phyloP scores from a whole-genome alignment of 202 grass and related monocot genomes.

The Setaria italica region DNA sequence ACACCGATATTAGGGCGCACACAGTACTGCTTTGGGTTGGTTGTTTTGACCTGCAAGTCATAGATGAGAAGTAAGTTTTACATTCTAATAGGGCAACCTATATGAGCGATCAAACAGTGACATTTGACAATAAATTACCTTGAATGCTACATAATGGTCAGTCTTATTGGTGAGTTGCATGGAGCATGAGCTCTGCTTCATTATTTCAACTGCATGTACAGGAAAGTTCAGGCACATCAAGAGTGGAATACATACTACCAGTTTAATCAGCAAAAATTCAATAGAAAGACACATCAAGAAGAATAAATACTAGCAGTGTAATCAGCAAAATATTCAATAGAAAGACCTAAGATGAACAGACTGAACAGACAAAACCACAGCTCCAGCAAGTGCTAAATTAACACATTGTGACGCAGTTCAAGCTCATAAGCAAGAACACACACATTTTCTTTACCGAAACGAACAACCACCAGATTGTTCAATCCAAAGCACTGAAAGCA shows the following conservation, averaged over 20 bases:
- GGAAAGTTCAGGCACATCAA: constrained; percentile 29
- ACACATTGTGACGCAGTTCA: neutral
- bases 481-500: neutral
- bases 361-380: constrained; percentile 4
- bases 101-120: neutral
- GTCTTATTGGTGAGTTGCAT: constrained; percentile 81
- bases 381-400: neutral
- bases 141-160: constrained; percentile 78
- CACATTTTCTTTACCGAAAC: neutral
- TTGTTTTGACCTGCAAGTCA: constrained; percentile 87
- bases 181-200: constrained; percentile 79
- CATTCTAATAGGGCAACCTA: neutral
- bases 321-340: constrained; percentile 5
- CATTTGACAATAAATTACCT: constrained; percentile 48
- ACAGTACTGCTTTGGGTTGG: constrained; percentile 97
- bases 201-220: constrained; percentile 65
- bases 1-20: constrained; percentile 88
- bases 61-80: constrained; percentile 20
- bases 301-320: neutral
- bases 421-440: neutral
- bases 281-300: neutral
- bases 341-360: constrained; percentile 19
- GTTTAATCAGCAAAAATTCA: neutral
- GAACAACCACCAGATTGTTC: neutral
- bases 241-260: neutral